phyloP scores from a whole-genome alignment of 2,329 filamentous ascomycete genomes.

The Apiospora sp. region DNA sequence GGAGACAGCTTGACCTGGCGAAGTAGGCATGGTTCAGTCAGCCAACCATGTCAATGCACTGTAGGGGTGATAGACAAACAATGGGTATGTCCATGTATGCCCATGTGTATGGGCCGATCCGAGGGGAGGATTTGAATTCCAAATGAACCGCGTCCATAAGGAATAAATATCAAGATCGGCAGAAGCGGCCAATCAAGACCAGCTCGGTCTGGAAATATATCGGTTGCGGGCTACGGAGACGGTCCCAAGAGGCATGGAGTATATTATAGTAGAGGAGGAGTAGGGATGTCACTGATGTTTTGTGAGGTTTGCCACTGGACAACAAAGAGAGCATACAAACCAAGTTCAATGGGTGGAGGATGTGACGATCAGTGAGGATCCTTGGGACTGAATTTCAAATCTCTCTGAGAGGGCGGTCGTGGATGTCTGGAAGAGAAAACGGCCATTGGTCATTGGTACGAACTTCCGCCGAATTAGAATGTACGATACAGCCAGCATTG shows the following conservation, averaged over 20 bases:
- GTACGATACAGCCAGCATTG: background rate
- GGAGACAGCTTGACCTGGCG: background rate
- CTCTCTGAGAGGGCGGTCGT: background rate
- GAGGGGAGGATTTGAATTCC: background rate
- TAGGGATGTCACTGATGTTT: background rate
- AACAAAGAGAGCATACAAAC: background rate
- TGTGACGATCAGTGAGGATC: background rate
- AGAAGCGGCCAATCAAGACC: background rate
- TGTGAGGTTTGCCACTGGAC: slow-evolving; percentile 5
- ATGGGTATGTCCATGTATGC: background rate
- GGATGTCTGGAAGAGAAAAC: background rate
- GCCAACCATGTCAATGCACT: background rate
- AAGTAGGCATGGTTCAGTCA: background rate
- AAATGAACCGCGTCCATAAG: background rate
- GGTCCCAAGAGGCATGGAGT: background rate
- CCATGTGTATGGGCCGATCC: background rate
- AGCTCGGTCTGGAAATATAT: background rate
- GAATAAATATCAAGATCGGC: background rate
- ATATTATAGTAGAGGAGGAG: background rate
- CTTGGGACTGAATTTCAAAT: background rate
- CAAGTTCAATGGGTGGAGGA: background rate
- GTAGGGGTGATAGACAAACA: background rate
- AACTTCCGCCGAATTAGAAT: background rate
- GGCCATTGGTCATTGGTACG: background rate
- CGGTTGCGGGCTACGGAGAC: slow-evolving; percentile 1